Base-by-base conservation (phyloP, 2,329 filamentous ascomycete genomes). In the Monilinia aucupariae region DNA sequence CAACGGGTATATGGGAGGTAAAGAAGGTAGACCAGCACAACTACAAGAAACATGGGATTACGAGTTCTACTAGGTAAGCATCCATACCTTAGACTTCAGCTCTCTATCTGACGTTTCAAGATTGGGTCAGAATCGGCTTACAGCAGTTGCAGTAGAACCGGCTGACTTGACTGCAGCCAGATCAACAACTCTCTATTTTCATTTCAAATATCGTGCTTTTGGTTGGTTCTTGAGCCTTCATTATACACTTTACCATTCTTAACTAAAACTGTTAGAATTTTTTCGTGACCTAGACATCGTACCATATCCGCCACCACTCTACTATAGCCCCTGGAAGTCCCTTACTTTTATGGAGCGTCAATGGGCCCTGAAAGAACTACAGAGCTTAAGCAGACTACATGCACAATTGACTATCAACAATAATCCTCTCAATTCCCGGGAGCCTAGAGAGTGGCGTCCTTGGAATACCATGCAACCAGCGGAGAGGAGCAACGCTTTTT, bases 41-140 rank as follows among this genome's bases (percentile, higher is more conserved):
- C 30, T 64, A 51, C 20, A 62, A 64, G 25, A 62, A 66, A 51
- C 54, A 63, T 22, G 63, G 60, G 4, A 61, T 65, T 25, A 61
- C 52, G 0, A 55, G n/a, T 10, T 39, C 60, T 20, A 17, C 43
- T 30, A 17, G 30, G 49, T 64, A 61, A 25, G 62, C 1, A 34
- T 32, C 4, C 7, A 4, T 4, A 4, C 3, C 1, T 2, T 9
- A 1, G 8, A 22, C 32, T 52, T 22, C 6, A 17, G 15, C 30
- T 3, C 12, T 37, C 9, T 37, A 37, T 25, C 51, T 53, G n/a
- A 39, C n/a, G 17, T 53, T 22, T 39, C 0, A 53, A 53, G n/a
- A 25, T 25, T 39, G 51, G n/a, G 13, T 39, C 10, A 25, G 13
- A 39, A 25, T 4, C 34, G 32, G 2, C 10, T 37, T 15, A 7